Base-by-base conservation (phyloP, 768 basidiomycete species). In the Russula virescens region DNA sequence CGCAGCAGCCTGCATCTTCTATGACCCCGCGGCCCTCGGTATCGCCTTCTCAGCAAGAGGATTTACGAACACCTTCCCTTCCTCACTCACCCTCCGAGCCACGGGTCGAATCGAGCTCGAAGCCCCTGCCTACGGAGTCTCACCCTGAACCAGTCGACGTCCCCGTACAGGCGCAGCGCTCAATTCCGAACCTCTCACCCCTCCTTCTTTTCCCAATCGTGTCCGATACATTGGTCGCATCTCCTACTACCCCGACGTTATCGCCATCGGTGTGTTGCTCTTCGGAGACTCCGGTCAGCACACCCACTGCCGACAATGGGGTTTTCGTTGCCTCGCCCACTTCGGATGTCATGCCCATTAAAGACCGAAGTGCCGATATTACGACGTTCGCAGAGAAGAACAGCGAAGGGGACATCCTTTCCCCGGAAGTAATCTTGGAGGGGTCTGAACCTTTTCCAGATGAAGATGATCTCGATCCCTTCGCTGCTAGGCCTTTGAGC, bases 221-320 rank as follows among this genome's bases (percentile, higher is more conserved):
- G 6, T 26, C 52, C 10, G 57, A 59, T 28, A 18, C 52, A 2
- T 48, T 23, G 7, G 21, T 25, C n/a, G 16, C 51, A 16, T 54
- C 62, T 26, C 62, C 62, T 49, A 42, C 51, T 21, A 64, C 63
- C 48, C 59, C 63, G 16, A 58, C 66, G 8, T 18, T 61, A 18
- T 64, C 66, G 4, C 46, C 59, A 5, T 55, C 64, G 13, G 9
- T 61, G 21, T 60, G 35, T 35, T 65, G 49, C 16, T 61, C 66
- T 19, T 67, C 60, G 11, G 63, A 65, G 38, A 42, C 46, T 14
- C 54, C 60, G 16, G 55, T 61, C 31, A 58, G 40, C 26, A 51
- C 50, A 7, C 28, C n/a, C 7, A 35, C 40, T 23, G 25, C 45
- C 13, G 56, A 63, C 35, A 53, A 38, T n/a, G 56, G 58, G 14